Conservation (phyloP, 495 filamentous ascomycete species). For the Sporormia fimetaria region DNA sequence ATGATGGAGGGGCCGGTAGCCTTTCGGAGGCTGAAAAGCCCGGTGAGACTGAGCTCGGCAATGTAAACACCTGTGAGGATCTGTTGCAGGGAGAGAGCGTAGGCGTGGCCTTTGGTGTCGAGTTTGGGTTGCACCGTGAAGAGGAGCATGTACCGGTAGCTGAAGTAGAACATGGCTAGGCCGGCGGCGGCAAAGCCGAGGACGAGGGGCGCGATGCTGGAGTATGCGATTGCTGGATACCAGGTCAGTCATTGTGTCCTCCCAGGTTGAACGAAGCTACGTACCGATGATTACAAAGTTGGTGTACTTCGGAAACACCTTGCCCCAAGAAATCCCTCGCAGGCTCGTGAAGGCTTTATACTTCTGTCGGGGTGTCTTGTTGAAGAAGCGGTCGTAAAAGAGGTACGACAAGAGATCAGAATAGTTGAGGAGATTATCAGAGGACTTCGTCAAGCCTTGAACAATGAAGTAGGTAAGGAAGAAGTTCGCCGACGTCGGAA, state of each 20-base stretch:
- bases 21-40: constrained; percentile 27
- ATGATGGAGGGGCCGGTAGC: constrained; percentile 27
- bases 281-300: constrained; percentile 32
- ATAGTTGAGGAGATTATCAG: constrained; percentile 28
- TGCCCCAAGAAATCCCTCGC: constrained; percentile 29
- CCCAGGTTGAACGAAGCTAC: background rate
- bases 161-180: constrained; percentile 29
- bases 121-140: constrained; percentile 29
- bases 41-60: constrained; percentile 32
- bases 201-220: constrained; percentile 33
- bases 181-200: constrained; percentile 32
- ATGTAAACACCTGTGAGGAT: constrained; percentile 32
- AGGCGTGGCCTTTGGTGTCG: constrained; percentile 32
- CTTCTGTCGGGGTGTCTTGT: constrained; percentile 31
- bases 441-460: constrained; percentile 28
- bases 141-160: constrained; percentile 33
- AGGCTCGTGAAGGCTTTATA: constrained; percentile 27
- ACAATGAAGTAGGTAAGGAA: constrained; percentile 35
- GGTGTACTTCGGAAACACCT: constrained; percentile 32
- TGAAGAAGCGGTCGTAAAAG: constrained; percentile 25
- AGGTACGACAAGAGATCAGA: constrained; percentile 27
- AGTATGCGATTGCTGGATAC: constrained; percentile 31
- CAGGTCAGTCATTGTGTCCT: background rate
- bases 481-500: constrained; percentile 33
- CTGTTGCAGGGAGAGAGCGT: constrained; percentile 32